A percentile compares a stretch with the other conserved stretches of the same genome.
Conservation (phyloP, 2,329 filamentous ascomycete species). For the Dactylellina leptospora region DNA sequence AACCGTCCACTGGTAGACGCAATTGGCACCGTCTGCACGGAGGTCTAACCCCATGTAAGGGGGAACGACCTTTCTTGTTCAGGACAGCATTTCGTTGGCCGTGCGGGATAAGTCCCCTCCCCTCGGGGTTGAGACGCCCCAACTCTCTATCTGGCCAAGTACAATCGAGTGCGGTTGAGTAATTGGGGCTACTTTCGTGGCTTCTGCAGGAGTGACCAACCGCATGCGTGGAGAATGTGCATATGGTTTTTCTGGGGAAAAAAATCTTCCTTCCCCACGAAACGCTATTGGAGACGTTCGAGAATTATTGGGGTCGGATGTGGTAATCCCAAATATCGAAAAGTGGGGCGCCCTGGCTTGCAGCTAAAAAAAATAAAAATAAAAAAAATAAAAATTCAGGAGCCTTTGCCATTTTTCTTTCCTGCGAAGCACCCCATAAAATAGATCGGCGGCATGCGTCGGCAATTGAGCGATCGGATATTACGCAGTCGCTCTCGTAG, state of each 20-base stretch:
- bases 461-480: slow-evolving; percentile 52
- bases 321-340: slow-evolving; percentile 40
- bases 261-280: slow-evolving; percentile 26
- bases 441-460: slow-evolving; percentile 40
- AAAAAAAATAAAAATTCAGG: too few species aligned
- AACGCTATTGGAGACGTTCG: slow-evolving; percentile 13
- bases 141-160: too few species aligned
- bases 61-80: neutral
- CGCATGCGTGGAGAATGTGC: too few species aligned
- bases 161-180: too few species aligned
- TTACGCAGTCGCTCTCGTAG: slow-evolving; percentile 8
- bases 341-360: slow-evolving; percentile 39
- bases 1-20: neutral
- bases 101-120: too few species aligned
- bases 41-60: slow-evolving; percentile 39
- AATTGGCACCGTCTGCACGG: slow-evolving; percentile 10
- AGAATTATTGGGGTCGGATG: slow-evolving; percentile 15
- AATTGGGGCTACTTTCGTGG: too few species aligned
- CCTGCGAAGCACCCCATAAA: slow-evolving; percentile 29
- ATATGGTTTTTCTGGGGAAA: slow-evolving; percentile 13
- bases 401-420: too few species aligned
- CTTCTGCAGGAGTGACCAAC: slow-evolving; percentile 4
- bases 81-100: neutral
- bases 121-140: too few species aligned
- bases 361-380: neutral